A percentile compares a stretch with the other conserved stretches of the same genome.
These are phyloP conservation scores for Skeletonema potamos DNA, from an alignment of 108 stramenopile genomes.

Conservation along the genomic window DNA sequence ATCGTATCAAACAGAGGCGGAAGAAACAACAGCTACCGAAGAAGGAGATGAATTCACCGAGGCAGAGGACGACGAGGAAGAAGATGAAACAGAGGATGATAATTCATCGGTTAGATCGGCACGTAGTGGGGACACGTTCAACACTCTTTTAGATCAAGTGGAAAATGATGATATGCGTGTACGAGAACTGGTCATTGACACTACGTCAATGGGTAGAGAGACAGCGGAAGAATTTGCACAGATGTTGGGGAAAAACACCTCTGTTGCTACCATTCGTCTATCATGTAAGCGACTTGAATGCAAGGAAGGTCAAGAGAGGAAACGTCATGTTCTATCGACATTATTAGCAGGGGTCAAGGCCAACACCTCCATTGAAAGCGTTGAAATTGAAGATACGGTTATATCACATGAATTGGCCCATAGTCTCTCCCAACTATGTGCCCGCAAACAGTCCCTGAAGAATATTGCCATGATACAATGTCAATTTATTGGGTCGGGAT, in stretches of 20 bases:
- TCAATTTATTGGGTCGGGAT: not conserved
- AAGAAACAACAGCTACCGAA: not conserved
- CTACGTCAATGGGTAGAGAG: not conserved
- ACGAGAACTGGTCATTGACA: not conserved
- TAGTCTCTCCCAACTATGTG: not conserved
- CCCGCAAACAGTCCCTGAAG: not conserved
- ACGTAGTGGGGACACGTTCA: not conserved
- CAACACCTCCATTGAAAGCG: not conserved
- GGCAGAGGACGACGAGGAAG: not conserved
- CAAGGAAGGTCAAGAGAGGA: no score
- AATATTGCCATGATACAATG: constrained; percentile 4
- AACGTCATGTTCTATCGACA: no score
- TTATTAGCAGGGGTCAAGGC: not conserved
- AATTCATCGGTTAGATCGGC: not conserved
- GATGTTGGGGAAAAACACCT: not conserved
- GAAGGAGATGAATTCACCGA: not conserved
- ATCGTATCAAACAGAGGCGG: not conserved
- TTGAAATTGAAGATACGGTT: constrained; percentile 3
- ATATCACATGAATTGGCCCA: constrained; percentile 1
- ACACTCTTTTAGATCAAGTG: not conserved
- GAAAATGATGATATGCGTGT: not conserved
- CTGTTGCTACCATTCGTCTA: not conserved
- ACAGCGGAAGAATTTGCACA: not conserved
- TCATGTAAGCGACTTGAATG: not conserved
- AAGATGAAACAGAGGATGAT: not conserved